Evolutionary conservation across 805 yeast species (phyloP), one percentile per base, ranked within the genome.

Genomic region (Pichia eremophila): DNA sequence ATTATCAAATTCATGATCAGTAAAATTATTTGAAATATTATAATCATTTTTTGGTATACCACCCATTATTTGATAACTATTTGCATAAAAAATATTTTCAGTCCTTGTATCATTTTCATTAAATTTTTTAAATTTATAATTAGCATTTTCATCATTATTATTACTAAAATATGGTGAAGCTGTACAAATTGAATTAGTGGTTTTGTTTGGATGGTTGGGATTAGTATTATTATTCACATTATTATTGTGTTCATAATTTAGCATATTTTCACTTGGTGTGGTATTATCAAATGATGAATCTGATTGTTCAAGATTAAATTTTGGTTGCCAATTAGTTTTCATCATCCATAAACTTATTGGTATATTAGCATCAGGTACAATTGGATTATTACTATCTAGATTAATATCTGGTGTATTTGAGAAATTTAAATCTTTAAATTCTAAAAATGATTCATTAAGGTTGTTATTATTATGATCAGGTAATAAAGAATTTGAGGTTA

Each of bases 311-410:
- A 29, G 32, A 40, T 40, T 41, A 38, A 52, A 52, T 27, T 45
- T 48, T 36, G 56, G 56, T 28, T 51, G 48, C 56, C 56, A 53
- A 36, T 46, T 46, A 12, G 47, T 46, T 32, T 51, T 44, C 47
- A 53, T 43, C 44, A 46, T 41, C 48, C 55, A 49, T 18, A 52
- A 35, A 43, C 50, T 49, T 5, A 46, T 39, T 2, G 51, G 48
- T 1, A 38, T 17, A n/a, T 31, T 42, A 14, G 12, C 36, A 22
- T 40, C 32, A 19, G 31, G n/a, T 4, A 15, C 28, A 14, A n/a
- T 28, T 10, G 19, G 14, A 27, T 17, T 28, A 17, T 17, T 28
- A 17, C n/a, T 27, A 27, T 28, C 18, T 14, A n/a, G n/a, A 12
- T 10, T 14, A 12, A 22, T 7, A 14, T 38, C 15, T 14, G 22